Evolutionary conservation across 306 rosid genomes (phyloP), one percentile per base, ranked within the genome.

Genomic region (Cucumis hystrix): DNA sequence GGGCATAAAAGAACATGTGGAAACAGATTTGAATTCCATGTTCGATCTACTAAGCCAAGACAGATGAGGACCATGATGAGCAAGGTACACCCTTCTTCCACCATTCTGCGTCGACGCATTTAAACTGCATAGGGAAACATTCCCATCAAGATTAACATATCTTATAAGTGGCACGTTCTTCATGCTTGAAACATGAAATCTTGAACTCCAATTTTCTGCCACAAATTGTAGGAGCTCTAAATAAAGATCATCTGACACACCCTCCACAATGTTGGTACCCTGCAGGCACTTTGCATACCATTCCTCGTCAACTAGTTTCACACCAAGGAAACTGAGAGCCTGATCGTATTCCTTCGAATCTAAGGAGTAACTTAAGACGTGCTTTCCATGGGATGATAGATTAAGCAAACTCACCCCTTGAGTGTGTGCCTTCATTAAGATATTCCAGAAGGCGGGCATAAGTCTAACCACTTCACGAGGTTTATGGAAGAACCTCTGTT

Each of bases 261-360:
- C 82, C 18, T 43, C 84, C 23, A 87, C 92, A 47, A 92, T 85
- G 73, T 81, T 76, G 20, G 87, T 79, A 68, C 92, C 81, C 84
- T 79, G 86, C 21, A 92, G 79, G 87, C 92, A 92, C 85, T 85
- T 92, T 11, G 82, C 88, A 80, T 90, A 92, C 97, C 94, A 92
- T 33, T 85, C 90, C 57, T 6, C 57, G 23, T 63, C 35, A 18
- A 90, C 94, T 1, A 5, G 61, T 33, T 89, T 30, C 40, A 92
- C 86, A 54, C 70, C 91, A 54, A 92, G 80, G 81, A 87, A 90
- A 23, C 28, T 64, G 23, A 90, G 86, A 20, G 87, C 70, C 18
- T 25, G 7, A 78, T 87, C 86, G 37, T 81, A 90, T 77, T 80
- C 82, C 10, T 6, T 16, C 10, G 15, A 63, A 68, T 92, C 97